Evolutionary conservation across 495 filamentous ascomycete genomes (phyloP), one percentile per base, ranked within the genome.

Genomic region (Cladorrhinum samala): DNA sequence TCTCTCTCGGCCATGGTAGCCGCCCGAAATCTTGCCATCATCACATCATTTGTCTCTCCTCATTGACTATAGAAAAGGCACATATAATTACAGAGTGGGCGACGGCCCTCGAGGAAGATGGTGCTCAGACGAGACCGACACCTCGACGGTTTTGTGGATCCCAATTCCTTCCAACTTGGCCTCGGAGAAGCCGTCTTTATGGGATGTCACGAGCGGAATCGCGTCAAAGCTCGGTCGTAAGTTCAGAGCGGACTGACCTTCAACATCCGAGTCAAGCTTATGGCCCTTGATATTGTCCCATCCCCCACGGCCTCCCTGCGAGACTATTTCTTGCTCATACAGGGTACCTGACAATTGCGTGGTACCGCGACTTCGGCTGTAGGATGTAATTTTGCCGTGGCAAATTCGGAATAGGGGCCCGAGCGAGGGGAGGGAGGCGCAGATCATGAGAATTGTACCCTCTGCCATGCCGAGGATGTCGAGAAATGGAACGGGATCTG

Each of bases 401-500:
- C 36, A 43, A 2, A 37, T 20, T 9, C 44, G 52, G 20, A 13
- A 47, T 16, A 54, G 18, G 1, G 52, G 52, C 3, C 44, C 52
- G 23, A 54, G 33, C 6, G 52, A 41, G 3, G 52, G 52, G n/a
- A 54, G 43, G 7, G 52, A 54, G 3, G 44, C 44, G 52, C 52
- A 54, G 44, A 54, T 23, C 1, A 54, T 25, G 24, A 54, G 41
- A 43, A 54, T 54, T 16, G 2, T 25, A 13, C 52, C 44, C 23
- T 54, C 52, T 14, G 52, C 52, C 24, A 54, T 23, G 16, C 44
- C 52, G 14, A 54, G 44, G 17, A 54, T 48, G 52, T 43, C 44
- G 44, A 54, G 52, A 14, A 48, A 54, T 3, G 52, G 44, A 11
- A 54, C 52, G 13, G 52, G 52, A 42, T 54, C 52, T 54, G 36